Percentiles rank a stretch among this genome's conserved stretches.
Conservation (phyloP, 768 basidiomycete genomes). For the Leccinum sublutescens region DNA sequence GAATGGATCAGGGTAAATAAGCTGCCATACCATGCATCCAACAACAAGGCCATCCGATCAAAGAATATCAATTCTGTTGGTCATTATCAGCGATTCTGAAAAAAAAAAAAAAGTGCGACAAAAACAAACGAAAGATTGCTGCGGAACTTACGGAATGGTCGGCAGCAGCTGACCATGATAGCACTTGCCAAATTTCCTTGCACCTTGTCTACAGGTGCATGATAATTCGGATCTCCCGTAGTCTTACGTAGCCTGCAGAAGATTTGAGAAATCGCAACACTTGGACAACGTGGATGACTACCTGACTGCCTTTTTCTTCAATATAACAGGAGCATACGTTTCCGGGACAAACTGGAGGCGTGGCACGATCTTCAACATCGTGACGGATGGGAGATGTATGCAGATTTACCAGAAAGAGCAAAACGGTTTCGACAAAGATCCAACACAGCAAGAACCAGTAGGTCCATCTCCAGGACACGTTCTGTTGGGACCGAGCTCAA, state of each 20-base stretch:
- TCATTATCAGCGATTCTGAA: not conserved
- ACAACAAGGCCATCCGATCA: slow-evolving; percentile 74
- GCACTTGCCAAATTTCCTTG: slow-evolving; percentile 44
- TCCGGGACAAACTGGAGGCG: slow-evolving; percentile 62
- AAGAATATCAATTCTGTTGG: slow-evolving; percentile 54
- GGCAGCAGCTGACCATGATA: slow-evolving; percentile 59
- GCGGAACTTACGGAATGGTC: slow-evolving; percentile 62
- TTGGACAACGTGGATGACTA: slow-evolving; percentile 18
- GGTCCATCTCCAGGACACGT: slow-evolving; percentile 72
- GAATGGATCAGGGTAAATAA: not conserved
- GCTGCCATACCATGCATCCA: slow-evolving; percentile 60
- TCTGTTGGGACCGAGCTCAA: slow-evolving; percentile 30
- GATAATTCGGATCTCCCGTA: slow-evolving; percentile 53
- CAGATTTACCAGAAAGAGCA: slow-evolving; percentile 49
- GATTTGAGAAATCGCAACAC: slow-evolving; percentile 1
- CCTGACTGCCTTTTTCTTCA: slow-evolving; percentile 59
- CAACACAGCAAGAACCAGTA: slow-evolving; percentile 71
- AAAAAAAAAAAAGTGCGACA: too few species aligned
- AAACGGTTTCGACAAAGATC: slow-evolving; percentile 52
- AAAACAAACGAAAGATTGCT: not conserved
- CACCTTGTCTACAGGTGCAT: slow-evolving; percentile 57
- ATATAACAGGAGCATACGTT: slow-evolving; percentile 62
- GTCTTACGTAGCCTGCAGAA: slow-evolving; percentile 44
- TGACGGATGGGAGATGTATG: too few species aligned
- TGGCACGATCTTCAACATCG: not conserved